phyloP scores from a whole-genome alignment of 164 flowering plant genomes.

The Litsea cubeba region DNA sequence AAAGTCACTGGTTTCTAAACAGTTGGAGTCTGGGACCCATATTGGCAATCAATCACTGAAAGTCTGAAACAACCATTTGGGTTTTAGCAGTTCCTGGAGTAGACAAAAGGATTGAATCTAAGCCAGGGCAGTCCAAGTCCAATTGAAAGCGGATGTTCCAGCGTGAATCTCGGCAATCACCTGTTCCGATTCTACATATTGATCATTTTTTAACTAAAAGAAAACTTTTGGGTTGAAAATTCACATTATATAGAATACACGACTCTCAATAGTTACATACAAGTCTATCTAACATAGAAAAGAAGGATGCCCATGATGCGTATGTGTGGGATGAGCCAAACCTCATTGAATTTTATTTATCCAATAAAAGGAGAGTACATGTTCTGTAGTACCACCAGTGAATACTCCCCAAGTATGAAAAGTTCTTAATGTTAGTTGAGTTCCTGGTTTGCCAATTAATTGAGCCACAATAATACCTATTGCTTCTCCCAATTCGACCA shows the following conservation, averaged over 20 bases:
- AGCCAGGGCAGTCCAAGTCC: too few relatives aligned
- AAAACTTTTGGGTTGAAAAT: background rate
- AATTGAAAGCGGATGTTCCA: too few relatives aligned
- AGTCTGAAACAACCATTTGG: too few relatives aligned
- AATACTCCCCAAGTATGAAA: conserved; percentile 1
- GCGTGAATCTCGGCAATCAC: too few relatives aligned
- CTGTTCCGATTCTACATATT: background rate
- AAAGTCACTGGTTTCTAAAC: too few relatives aligned
- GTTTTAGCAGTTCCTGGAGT: too few relatives aligned
- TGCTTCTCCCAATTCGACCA: too few relatives aligned
- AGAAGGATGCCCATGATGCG: background rate
- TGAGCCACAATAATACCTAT: background rate
- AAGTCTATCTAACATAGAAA: background rate
- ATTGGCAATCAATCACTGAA: too few relatives aligned
- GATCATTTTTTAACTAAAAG: background rate
- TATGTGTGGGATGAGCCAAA: background rate
- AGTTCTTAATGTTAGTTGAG: conserved; percentile 5
- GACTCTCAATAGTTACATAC: background rate
- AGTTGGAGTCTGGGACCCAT: too few relatives aligned
- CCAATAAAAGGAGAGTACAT: background rate
- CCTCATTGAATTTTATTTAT: too few relatives aligned
- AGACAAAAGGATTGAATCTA: too few relatives aligned
- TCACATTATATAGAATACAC: background rate
- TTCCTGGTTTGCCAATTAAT: background rate
- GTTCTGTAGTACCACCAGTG: background rate